Conservation (phyloP, 306 rosid genomes). For the Fragaria vesca region DNA sequence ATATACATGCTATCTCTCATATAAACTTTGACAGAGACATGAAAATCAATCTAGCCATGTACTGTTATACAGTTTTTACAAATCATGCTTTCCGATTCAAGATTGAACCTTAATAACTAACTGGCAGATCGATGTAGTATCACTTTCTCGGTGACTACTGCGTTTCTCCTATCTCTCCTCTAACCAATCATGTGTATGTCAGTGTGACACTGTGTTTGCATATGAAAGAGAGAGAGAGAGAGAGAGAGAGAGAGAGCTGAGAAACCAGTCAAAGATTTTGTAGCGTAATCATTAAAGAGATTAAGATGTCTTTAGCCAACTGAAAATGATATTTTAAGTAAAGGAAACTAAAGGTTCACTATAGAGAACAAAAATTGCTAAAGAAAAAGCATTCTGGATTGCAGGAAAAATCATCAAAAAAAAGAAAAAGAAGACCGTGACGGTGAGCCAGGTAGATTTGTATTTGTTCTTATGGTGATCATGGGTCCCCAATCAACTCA, state of each 20-base stretch:
- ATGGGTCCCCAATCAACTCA: constrained; percentile 40
- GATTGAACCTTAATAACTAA: background rate
- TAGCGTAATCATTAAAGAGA: constrained; percentile 73
- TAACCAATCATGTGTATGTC: constrained; percentile 10
- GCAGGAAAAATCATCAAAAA: constrained; percentile 34
- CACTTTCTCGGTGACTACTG: background rate
- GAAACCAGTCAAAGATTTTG: constrained; percentile 81
- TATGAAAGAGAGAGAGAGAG: background rate
- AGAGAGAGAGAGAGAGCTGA: constrained; percentile 23
- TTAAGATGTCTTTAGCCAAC: constrained; percentile 53
- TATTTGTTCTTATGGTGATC: constrained; percentile 43
- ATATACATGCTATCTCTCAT: background rate
- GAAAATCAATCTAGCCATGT: background rate
- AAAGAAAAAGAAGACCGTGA: constrained; percentile 63
- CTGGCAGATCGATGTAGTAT: background rate
- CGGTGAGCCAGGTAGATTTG: constrained; percentile 57
- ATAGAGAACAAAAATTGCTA: constrained; percentile 50
- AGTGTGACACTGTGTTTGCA: constrained; percentile 1
- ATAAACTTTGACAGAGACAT: background rate
- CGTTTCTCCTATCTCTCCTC: background rate
- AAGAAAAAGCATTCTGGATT: constrained; percentile 70
- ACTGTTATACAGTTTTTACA: background rate
- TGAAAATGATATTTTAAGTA: constrained; percentile 94
- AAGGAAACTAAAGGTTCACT: constrained; percentile 42
- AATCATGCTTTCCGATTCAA: background rate